Base-by-base conservation (phyloP, 305 asterid species). In the Fraxinus xanthoxyloides region DNA sequence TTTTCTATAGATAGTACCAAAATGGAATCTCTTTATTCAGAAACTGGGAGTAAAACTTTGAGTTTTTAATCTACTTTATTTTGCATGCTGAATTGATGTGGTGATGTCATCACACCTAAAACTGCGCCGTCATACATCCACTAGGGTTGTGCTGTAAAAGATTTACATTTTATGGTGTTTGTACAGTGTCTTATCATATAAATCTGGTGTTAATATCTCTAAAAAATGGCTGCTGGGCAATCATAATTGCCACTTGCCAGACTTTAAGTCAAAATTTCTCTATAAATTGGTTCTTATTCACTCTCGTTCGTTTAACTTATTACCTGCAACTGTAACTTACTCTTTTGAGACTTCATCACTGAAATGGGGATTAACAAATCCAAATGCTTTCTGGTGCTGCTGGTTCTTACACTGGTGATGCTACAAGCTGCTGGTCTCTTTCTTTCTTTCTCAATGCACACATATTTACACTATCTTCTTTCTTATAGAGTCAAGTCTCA, bases 81-180 rank as follows among this genome's bases (percentile, higher is more conserved):
- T 15, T 67, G 38, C 30, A 59, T 19, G 69, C 7, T 17, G 40
- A 72, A 1, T 7, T 73, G 78, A 80, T 72, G 43, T 69, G 56
- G 83, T 89, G 90, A 85, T 82, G 86, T 83, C 77, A 85, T 85
- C 85, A 28, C 86, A 85, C 35, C 89, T 83, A 88, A 88, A 87
- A 86, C 92, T 90, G 92, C 91, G 92, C 92, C 89, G 90, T 85
- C 91, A 73, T 34, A 13, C 7, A 54, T n/a, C 61, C 7, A 51
- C 23, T 51, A 1, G 61, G 86, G 46, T 4, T 40, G 76, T 17
- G 78, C 82, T 31, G 78, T 77, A 48, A 76, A 24, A 74, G 75
- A 4, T 75, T 67, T 75, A 1, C 76, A 76, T n/a, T 43, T 48
- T 79, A 31, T 73, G 69, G 77, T 63, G 24, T 82, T 59, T 76